These are phyloP conservation scores for Detonula confervacea DNA, from an alignment of 352 stramenopile species.

Conservation along the genomic window DNA sequence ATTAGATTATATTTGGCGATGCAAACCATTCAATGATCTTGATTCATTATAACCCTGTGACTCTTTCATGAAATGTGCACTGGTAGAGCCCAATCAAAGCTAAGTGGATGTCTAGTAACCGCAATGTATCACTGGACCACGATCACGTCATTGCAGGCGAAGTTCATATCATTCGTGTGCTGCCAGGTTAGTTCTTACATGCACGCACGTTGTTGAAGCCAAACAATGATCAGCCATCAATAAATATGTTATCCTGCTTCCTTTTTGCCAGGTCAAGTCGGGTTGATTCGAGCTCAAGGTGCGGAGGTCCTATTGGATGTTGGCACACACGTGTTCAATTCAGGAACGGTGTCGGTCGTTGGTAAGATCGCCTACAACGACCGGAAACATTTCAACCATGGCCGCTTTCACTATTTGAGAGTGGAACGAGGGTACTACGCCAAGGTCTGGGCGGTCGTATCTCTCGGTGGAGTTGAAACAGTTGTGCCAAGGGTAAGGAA, in stretches of 20 bases:
- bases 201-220: no score
- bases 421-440: conserved; percentile 38
- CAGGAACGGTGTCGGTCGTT: conserved; percentile 23
- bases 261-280: background rate
- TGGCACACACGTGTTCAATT: conserved; percentile 56
- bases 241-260: no score
- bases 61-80: no score
- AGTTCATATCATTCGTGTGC: conserved; percentile 49
- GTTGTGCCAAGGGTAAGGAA: no score
- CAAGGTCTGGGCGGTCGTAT: conserved; percentile 39
- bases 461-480: conserved; percentile 13
- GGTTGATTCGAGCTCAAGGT: background rate
- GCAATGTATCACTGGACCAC: conserved; percentile 26
- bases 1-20: background rate
- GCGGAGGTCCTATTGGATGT: conserved; percentile 28
- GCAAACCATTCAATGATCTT: no score
- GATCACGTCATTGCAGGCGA: conserved; percentile 24
- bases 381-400: conserved; percentile 12
- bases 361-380: conserved; percentile 4
- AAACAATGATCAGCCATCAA: no score
- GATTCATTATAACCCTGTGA: no score
- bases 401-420: conserved; percentile 36
- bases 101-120: no score
- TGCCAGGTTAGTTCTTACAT: no score
- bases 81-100: no score